Base-by-base conservation (phyloP, 352 stramenopile species). In the Peronospora destructor region DNA sequence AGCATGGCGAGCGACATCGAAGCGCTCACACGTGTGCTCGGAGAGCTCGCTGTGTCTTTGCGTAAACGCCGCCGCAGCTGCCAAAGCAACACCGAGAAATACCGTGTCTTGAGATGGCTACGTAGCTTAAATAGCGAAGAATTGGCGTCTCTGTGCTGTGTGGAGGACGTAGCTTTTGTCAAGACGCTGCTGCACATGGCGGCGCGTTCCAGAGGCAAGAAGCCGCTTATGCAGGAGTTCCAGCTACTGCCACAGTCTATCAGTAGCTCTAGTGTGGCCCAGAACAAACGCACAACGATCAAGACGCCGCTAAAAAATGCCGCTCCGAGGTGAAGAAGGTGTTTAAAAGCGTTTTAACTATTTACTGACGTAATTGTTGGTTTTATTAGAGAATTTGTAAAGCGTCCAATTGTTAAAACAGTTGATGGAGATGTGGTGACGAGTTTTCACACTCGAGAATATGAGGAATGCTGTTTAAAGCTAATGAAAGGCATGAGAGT, bases 101-200 rank as follows among this genome's bases (percentile, higher is more conserved):
- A 48, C 13, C 42, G 52, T 14, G 45, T 87, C 11, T 49, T 85
- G 32, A 58, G 59, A 46, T 90, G 82, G 79, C 43, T 92, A 7
- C 61, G 45, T 10, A 43, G 47, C 6, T 47, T 87, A 4, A 65
- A 47, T 2, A 35, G 66, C 0, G 45, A 57, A 28, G 74, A 89
- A 36, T 65, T 80, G 53, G 61, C 66, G 42, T 88, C 82, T 37
- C 53, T 92, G 23, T 77, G 66, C 45, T 75, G 68, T 25, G 63
- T 88, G 17, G 71, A 77, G 13, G 77, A 92, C 37, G 66, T 57
- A 5, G 59, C 67, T 5, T 90, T 92, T 48, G 82, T 91, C 29
- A 90, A 90, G 56, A 88, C 80, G 11, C 49, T 91, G 42, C 59
- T 92, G 53, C 65, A 71, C 37, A 91, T 92, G 77, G 69, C 58